Evolutionary conservation across 176 grass and related monocot genomes (phyloP).

Genomic region (Cymbopogon citratus): DNA sequence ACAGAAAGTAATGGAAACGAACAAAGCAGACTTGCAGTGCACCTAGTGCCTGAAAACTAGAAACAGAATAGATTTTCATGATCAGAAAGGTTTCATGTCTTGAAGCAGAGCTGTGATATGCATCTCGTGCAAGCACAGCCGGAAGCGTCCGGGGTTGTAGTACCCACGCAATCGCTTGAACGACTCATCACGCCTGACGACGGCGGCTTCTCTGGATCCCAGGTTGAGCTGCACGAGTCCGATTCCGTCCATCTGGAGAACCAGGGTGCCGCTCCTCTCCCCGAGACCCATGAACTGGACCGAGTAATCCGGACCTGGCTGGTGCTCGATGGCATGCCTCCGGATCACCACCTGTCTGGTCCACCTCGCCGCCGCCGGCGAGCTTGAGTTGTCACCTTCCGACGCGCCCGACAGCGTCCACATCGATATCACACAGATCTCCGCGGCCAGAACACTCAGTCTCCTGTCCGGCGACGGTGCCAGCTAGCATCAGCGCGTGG

Average conservation of each 20-base stretch:
- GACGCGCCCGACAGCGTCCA: background rate
- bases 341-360: background rate
- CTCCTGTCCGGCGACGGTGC: background rate
- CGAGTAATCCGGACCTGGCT: too few species aligned
- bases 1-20: background rate
- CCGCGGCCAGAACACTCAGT: background rate
- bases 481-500: background rate
- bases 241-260: background rate
- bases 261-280: background rate
- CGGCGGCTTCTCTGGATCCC: background rate
- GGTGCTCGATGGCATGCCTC: background rate
- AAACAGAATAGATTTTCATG: background rate
- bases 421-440: background rate
- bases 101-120: background rate
- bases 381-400: background rate
- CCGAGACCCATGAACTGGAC: background rate
- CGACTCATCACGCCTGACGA: background rate
- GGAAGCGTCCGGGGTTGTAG: background rate
- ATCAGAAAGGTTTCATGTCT: background rate
- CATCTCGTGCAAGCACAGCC: background rate
- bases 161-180: background rate
- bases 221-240: background rate
- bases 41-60: too few species aligned
- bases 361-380: background rate
- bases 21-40: background rate